Base-by-base conservation (phyloP, 225 moss, liverwort and hornwort genomes). In the Antitrichia curtipendula region DNA sequence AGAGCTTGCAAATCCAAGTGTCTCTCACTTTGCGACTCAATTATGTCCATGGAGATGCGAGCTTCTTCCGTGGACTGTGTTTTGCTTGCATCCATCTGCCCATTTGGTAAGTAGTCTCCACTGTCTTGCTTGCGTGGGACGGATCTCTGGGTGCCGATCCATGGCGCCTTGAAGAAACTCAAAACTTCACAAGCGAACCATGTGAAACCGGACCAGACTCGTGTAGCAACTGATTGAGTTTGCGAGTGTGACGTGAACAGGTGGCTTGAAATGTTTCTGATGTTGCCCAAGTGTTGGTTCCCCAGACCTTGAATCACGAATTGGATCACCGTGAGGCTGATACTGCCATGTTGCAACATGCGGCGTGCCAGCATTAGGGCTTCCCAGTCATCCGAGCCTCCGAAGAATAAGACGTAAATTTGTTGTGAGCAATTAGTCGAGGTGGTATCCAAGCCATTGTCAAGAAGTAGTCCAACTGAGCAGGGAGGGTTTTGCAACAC, bases 351-450 rank as follows among this genome's bases (percentile, higher is more conserved):
- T 57, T 93, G 91, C 65, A 80, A 45, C 95, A 95, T 95, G 66
- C 94, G 87, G 62, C 92, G 93, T 43, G 88, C 96, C 31, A 96
- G 80, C 90, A 92, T 86, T 31, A 96, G 93, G 49, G 96, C 95
- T 89, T 96, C 96, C 13, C 96, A 92, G 71, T 96, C 96, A 68
- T 96, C 96, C 29, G 94, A 77, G 18, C 96, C 96, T 23, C 96
- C 96, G 58, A 95, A 95, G 88, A 95, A 96, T 20, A 96, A 82
- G 77, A 95, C 89, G 34, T 84, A 92, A 24, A 92, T 78, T 45
- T 81, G 85, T 82, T 92, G 92, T 16, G 88, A 86, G 53, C 88
- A 82, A 66, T 49, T 75, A 72, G 38, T 34, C 53, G 95, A 27
- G 58, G 87, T 41, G 56, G 75, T 85, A 47, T 85, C 89, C 19